Base-by-base conservation (phyloP, 148 eudicot genomes). In the Rhododendron kiyosumense region DNA sequence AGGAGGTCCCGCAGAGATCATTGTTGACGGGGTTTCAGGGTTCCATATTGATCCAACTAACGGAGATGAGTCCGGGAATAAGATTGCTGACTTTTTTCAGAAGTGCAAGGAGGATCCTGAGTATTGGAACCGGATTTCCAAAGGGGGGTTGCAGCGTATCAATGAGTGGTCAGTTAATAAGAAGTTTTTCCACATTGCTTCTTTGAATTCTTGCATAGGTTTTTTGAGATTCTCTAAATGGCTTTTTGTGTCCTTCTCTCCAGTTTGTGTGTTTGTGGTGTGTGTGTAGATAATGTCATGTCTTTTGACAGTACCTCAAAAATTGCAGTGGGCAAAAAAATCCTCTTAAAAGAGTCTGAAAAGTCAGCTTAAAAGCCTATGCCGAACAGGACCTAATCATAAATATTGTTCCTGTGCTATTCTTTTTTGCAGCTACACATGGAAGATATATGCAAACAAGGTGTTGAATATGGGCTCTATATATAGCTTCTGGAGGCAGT, bases 381-480 rank as follows among this genome's bases (percentile, higher is more conserved):
- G 32, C 73, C 73, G 26, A 24, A 65, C 13, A 26, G 12, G 26
- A 2, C 30, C 73, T 65, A 11, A 65, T n/a, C 15, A 8, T 26
- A n/a, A 8, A 26, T n/a, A 65, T 13, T 51, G 12, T 51, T 51
- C 54, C 15, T 51, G 54, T 67, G 5, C 74, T 78, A 51, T 79
- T 15, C 26, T 85, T 18, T 80, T 83, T 78, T 88, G 91, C 93
- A 96, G 99, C 91, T 96, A 94, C 87, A 96, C 99, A 85, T 96
- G 99, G 99, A 95, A 95, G 92, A 96, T 96, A 45, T 95, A 96
- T 87, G 99, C 99, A 77, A 95, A 95, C 83, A 96, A 92, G 90
- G 90, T 92, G 85, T 84, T 96, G 93, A 95, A 96, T 84, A 96
- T 95, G 99, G 94, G 97, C 24, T 88, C 92, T 84, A 89, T 93